Base-by-base conservation (phyloP, 352 stramenopile genomes). In the Globisporangium heterothallicum region DNA sequence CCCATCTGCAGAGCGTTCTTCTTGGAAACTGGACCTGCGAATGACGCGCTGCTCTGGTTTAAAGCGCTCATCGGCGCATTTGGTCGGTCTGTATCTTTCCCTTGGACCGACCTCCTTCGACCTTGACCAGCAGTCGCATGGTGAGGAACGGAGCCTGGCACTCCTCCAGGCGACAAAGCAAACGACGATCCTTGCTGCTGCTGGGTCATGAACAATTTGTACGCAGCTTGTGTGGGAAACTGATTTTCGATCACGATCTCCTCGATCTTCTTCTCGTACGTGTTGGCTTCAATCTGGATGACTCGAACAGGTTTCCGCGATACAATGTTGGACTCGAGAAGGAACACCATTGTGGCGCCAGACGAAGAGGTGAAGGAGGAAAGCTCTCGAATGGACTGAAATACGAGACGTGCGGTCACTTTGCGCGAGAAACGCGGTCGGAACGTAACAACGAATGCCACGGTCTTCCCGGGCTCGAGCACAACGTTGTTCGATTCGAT, bases 271-370 rank as follows among this genome's bases (percentile, higher is more conserved):
- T 80, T 83, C 52, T 96, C 84, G 64, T 96, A 97, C 29, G 69
- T 73, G 29, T 72, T 77, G 0, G 72, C 69, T 21, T 96, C 82
- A 2, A 90, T 67, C 51, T 92, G 75, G 40, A 95, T 78, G n/a
- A 91, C 69, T 0, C 82, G 73, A 26, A 95, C 74, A 0, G 89
- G 85, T 45, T 86, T 79, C 2, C 87, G 61, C 1, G 75, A 70
- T 1, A 84, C 66, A 26, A 97, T 88, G 48, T 88, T 86, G 0
- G 78, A 94, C 38, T 86, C 80, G 1, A 97, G 66, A 0, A 90
- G n/a, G 42, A 97, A 97, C 7, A 97, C 88, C 78, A 97, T 95
- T 2, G 87, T 93, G 9, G 84, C 75, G 1, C 78, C 77, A 0
- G 51, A 60, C 4, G 54, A 48, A 14, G 30, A 52, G 0, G 55